Evolutionary conservation across 129 eudicot species (phyloP).

Genomic region (Pulicaria dysenterica): DNA sequence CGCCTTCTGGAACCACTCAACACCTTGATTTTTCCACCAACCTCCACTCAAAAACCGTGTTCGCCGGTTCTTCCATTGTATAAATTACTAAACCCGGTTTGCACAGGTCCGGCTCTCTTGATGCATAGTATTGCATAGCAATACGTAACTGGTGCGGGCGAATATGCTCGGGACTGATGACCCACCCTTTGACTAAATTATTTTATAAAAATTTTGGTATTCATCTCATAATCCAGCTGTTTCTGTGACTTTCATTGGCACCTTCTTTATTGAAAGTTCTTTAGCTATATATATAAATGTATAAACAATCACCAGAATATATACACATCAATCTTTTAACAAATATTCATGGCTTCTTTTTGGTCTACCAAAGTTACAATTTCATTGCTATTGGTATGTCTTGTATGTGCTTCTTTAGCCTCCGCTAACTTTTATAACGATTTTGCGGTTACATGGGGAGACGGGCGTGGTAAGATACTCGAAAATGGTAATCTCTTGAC

Average conservation of each 20-base stretch:
- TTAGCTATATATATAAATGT: constrained; percentile 8
- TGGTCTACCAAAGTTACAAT: background rate
- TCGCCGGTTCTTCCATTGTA: background rate
- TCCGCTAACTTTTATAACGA: constrained; percentile 29
- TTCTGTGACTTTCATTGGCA: constrained; percentile 5
- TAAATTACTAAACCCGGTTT: background rate
- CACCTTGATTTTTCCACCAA: constrained; percentile 13
- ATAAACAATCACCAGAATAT: background rate
- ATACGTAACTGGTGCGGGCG: constrained; percentile 12
- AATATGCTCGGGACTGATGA: constrained; percentile 1
- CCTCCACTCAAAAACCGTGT: background rate
- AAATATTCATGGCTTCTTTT: constrained; percentile 19
- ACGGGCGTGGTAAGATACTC: constrained; percentile 43
- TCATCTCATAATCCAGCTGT: constrained; percentile 24
- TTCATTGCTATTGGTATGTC: background rate
- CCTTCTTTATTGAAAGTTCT: background rate
- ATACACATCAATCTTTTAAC: background rate
- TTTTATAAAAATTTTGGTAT: background rate
- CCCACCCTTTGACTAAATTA: constrained; percentile 23
- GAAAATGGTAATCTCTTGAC: constrained; percentile 39
- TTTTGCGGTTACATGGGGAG: constrained; percentile 50
- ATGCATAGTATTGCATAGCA: background rate
- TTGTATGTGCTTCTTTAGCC: constrained; percentile 4
- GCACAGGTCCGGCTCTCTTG: background rate
- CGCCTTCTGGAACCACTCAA: constrained; percentile 20